Percentiles rank a stretch among this genome's conserved stretches.
Evolutionary conservation across 2,329 filamentous ascomycete genomes (phyloP).

Genomic region (Apiospora phragmitis): DNA sequence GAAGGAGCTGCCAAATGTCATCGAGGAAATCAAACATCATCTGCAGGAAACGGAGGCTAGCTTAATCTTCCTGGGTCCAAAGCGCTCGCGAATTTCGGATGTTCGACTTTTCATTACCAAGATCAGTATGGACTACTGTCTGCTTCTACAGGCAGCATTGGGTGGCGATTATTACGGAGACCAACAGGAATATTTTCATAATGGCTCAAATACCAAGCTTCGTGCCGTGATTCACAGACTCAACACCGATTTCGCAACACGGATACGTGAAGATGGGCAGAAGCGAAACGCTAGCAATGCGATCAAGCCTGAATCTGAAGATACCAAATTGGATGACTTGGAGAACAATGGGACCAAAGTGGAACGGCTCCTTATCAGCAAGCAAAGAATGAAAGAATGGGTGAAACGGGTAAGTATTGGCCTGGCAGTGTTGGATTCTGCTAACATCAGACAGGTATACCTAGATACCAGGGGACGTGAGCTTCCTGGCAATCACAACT

Average conservation of each 20-base stretch:
- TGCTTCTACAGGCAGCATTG: conserved; percentile 25
- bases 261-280: conserved; percentile 15
- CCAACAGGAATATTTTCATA: neutral
- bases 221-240: conserved; percentile 25
- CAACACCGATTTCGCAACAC: conserved; percentile 23
- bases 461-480: conserved; percentile 27
- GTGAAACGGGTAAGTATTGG: neutral
- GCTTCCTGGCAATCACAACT: conserved; percentile 34
- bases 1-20: conserved; percentile 29
- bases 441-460: conserved; percentile 16
- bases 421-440: too few species aligned
- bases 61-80: conserved; percentile 17
- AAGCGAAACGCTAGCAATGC: neutral
- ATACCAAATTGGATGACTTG: neutral
- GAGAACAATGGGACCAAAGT: neutral
- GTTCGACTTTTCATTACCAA: conserved; percentile 23
- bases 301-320: neutral
- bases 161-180: too few species aligned
- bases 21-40: conserved; percentile 22
- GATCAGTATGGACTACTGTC: conserved; percentile 25
- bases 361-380: neutral
- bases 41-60: conserved; percentile 14
- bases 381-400: neutral
- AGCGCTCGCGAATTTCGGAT: conserved; percentile 19
- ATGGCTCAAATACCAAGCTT: conserved; percentile 5